Percentiles rank a stretch among this genome's conserved stretches.
Evolutionary conservation across 2,329 filamentous ascomycete genomes (phyloP).

Genomic region (Clarireedia sp.): DNA sequence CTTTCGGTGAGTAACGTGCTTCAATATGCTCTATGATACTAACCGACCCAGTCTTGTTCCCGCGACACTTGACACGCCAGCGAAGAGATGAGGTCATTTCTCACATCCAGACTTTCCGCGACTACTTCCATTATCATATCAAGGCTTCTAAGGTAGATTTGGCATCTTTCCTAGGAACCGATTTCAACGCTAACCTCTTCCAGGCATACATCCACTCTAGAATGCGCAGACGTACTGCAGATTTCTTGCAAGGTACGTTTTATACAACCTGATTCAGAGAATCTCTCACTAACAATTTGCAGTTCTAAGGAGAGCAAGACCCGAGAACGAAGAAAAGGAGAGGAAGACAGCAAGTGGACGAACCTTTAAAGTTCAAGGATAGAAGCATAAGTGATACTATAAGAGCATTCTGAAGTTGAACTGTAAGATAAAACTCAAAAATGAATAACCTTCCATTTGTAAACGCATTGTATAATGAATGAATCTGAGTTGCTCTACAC

Average conservation of each 20-base stretch:
- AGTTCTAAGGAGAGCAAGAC: slow-evolving; percentile 94
- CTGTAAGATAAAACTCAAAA: slow-evolving; percentile 6
- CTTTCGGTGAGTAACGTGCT: slow-evolving; percentile 61
- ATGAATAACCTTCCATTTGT: neutral
- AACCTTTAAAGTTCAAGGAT: slow-evolving; percentile 58
- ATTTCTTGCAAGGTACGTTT: slow-evolving; percentile 84
- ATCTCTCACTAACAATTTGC: slow-evolving; percentile 30
- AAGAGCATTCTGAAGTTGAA: neutral
- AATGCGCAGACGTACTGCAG: slow-evolving; percentile 94
- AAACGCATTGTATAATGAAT: neutral
- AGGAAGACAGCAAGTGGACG: slow-evolving; percentile 95
- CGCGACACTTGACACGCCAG: slow-evolving; percentile 83
- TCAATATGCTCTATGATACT: neutral
- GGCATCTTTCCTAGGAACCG: slow-evolving; percentile 3
- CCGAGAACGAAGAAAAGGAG: slow-evolving; percentile 94
- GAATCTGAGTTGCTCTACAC: no score
- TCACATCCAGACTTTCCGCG: slow-evolving; percentile 98
- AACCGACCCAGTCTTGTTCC: slow-evolving; percentile 68
- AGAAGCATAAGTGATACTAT: slow-evolving; percentile 11
- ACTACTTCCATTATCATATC: slow-evolving; percentile 99
- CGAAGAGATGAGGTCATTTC: slow-evolving; percentile 93
- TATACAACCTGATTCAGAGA: neutral
- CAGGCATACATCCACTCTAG: slow-evolving; percentile 94
- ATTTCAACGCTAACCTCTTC: slow-evolving; percentile 7
- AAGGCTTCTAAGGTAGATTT: slow-evolving; percentile 79